These are phyloP conservation scores for Diplodia sapinea DNA, from an alignment of 2,329 filamentous ascomycete species.

Conservation along the genomic window DNA sequence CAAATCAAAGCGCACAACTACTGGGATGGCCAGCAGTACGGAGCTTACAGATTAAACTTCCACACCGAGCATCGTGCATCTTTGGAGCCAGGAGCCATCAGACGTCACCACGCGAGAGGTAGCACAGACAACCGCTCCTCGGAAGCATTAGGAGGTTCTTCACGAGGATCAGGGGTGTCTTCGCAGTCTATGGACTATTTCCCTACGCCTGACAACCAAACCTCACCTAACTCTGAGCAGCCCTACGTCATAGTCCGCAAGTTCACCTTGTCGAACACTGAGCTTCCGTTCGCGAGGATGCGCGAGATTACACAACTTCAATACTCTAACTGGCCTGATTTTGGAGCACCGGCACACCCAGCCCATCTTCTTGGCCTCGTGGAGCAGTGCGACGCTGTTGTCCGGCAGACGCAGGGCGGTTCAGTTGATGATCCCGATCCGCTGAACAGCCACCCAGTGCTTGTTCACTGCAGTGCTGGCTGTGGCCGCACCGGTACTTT, in stretches of 20 bases:
- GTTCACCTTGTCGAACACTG: slow-evolving; percentile 78
- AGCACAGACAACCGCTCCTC: slow-evolving; percentile 41
- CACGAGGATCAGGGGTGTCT: slow-evolving; percentile 34
- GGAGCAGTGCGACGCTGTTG: slow-evolving; percentile 82
- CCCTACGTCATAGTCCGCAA: slow-evolving; percentile 85
- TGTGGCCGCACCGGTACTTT: slow-evolving; percentile 96
- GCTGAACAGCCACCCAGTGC: slow-evolving; percentile 67
- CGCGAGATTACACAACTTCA: slow-evolving; percentile 94
- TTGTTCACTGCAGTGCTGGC: slow-evolving; percentile 95
- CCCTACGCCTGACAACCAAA: slow-evolving; percentile 28
- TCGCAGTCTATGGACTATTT: slow-evolving; percentile 13
- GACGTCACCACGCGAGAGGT: slow-evolving; percentile 43
- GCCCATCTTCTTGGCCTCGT: slow-evolving; percentile 85
- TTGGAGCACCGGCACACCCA: slow-evolving; percentile 88
- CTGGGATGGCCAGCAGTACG: slow-evolving; percentile 82
- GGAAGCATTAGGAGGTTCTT: slow-evolving; percentile 34
- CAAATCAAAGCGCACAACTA: slow-evolving; percentile 95
- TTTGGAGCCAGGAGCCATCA: slow-evolving; percentile 67
- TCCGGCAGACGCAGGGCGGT: slow-evolving; percentile 55
- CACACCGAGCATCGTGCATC: slow-evolving; percentile 84
- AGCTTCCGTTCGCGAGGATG: slow-evolving; percentile 80
- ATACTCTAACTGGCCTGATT: slow-evolving; percentile 96
- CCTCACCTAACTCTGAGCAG: slow-evolving; percentile 57
- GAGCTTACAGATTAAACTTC: slow-evolving; percentile 73
- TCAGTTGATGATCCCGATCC: slow-evolving; percentile 63